These are phyloP conservation scores for Lolium perenne DNA, from an alignment of 176 grass and related monocot species.

Conservation along the genomic window DNA sequence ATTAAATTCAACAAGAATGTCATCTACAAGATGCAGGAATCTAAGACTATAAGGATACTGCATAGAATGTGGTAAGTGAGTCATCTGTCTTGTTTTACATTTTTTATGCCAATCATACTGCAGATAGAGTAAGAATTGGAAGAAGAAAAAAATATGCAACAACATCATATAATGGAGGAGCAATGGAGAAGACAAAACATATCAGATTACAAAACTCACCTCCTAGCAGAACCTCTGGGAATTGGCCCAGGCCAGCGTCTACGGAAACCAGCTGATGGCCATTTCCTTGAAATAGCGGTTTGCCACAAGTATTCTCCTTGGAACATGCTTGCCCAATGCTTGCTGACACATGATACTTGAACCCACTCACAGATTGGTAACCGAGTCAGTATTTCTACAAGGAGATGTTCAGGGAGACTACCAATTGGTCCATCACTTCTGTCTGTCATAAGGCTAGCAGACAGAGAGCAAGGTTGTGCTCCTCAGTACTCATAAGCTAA, in stretches of 20 bases:
- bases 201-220: slow-evolving; percentile 55
- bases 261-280: slow-evolving; percentile 63
- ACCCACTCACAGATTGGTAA: slow-evolving; percentile 74
- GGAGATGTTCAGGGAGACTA: slow-evolving; percentile 87
- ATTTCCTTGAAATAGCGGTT: slow-evolving; percentile 70
- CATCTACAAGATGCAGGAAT: neutral
- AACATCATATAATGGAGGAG: slow-evolving; percentile 22
- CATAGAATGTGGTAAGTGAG: neutral
- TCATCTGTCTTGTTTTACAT: neutral
- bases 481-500: neutral
- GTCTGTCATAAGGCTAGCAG: slow-evolving; percentile 64
- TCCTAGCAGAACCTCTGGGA: slow-evolving; percentile 83
- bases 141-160: neutral
- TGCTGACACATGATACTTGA: slow-evolving; percentile 78
- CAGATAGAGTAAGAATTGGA: neutral
- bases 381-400: slow-evolving; percentile 76
- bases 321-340: slow-evolving; percentile 82
- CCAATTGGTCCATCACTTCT: slow-evolving; percentile 57
- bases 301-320: slow-evolving; percentile 87
- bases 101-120: neutral
- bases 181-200: neutral
- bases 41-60: neutral
- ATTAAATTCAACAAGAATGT: slow-evolving; percentile 10
- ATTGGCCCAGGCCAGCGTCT: slow-evolving; percentile 99
- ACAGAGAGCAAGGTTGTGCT: slow-evolving; percentile 31